Evolutionary conservation across 2,329 filamentous ascomycete species (phyloP).

Genomic region (Aspergillus novofumigatus): DNA sequence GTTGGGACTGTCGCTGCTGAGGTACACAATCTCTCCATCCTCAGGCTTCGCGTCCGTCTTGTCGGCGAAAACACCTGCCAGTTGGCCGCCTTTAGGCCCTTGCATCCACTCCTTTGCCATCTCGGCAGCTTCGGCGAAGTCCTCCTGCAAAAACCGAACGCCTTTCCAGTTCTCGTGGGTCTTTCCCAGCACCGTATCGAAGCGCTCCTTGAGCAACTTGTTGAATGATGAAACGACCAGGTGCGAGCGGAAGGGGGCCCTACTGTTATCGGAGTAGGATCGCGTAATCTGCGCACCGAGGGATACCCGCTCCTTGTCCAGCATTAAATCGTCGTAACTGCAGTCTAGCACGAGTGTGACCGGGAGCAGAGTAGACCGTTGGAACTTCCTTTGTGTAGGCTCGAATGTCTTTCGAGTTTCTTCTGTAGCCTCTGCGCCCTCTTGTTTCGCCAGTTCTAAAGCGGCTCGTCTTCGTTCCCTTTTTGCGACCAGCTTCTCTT

Average conservation of each 20-base stretch:
- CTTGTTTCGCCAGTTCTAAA: conserved; percentile 32
- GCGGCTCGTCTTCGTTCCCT: conserved; percentile 46
- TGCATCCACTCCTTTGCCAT: conserved; percentile 66
- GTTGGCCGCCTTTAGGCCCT: conserved; percentile 49
- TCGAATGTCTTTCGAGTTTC: conserved; percentile 25
- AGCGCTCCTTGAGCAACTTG: conserved; percentile 69
- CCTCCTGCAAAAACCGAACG: conserved; percentile 66
- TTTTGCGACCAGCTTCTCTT: conserved; percentile 52
- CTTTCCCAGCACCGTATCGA: conserved; percentile 68
- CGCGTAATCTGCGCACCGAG: conserved; percentile 79
- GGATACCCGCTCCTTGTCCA: conserved; percentile 77
- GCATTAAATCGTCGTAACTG: conserved; percentile 87
- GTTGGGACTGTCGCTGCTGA: conserved; percentile 86
- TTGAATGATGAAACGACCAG: conserved; percentile 75
- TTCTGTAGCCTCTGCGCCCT: conserved; percentile 21
- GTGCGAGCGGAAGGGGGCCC: conserved; percentile 63
- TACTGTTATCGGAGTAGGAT: conserved; percentile 82
- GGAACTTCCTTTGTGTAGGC: conserved; percentile 21
- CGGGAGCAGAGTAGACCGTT: conserved; percentile 58
- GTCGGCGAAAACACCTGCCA: conserved; percentile 57
- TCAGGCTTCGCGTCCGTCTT: conserved; percentile 28
- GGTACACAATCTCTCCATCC: conserved; percentile 69
- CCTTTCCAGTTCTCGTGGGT: conserved; percentile 77
- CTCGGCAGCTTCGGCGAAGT: conserved; percentile 67
- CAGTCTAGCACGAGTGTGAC: conserved; percentile 85